Evolutionary conservation across 176 grass and related monocot species (phyloP).

Genomic region (Phoenix roebelenii): DNA sequence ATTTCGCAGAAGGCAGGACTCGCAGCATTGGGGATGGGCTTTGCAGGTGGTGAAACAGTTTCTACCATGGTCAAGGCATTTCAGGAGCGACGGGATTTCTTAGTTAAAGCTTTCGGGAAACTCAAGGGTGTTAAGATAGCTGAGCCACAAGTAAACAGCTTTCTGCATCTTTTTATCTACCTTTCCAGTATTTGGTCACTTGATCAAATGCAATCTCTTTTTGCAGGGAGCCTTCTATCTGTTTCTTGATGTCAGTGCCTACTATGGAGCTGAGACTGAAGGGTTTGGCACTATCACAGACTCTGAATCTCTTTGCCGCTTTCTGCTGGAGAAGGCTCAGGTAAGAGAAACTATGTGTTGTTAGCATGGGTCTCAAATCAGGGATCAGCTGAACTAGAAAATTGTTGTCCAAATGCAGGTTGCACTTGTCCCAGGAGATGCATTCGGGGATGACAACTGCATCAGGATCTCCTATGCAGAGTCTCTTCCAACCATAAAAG

Average conservation of each 20-base stretch:
- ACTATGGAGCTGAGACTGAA: constrained; percentile 76
- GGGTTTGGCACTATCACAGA: constrained; percentile 61
- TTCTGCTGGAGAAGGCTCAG: constrained; percentile 84
- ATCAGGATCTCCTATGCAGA: constrained; percentile 78
- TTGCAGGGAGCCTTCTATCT: constrained; percentile 84
- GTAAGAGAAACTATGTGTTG: constrained; percentile 1
- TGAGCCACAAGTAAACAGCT: constrained; percentile 52
- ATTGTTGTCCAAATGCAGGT: constrained; percentile 35
- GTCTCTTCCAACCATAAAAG: constrained; percentile 55
- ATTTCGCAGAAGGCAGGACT: constrained; percentile 93
- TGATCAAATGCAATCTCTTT: no score
- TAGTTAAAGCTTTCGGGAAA: constrained; percentile 64
- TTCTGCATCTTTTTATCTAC: no score
- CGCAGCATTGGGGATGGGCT: constrained; percentile 79
- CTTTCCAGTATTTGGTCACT: no score
- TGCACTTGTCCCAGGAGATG: constrained; percentile 80
- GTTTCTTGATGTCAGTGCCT: constrained; percentile 85
- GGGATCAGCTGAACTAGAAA: neutral
- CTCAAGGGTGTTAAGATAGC: constrained; percentile 71
- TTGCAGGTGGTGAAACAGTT: constrained; percentile 76
- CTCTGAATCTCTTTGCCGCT: constrained; percentile 76
- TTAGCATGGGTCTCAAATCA: no score
- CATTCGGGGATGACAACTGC: constrained; percentile 82
- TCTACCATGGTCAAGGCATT: constrained; percentile 91
- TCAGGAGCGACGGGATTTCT: constrained; percentile 71